phyloP scores from a whole-genome alignment of 2,329 filamentous ascomycete genomes.

The Peltaster fructicola region DNA sequence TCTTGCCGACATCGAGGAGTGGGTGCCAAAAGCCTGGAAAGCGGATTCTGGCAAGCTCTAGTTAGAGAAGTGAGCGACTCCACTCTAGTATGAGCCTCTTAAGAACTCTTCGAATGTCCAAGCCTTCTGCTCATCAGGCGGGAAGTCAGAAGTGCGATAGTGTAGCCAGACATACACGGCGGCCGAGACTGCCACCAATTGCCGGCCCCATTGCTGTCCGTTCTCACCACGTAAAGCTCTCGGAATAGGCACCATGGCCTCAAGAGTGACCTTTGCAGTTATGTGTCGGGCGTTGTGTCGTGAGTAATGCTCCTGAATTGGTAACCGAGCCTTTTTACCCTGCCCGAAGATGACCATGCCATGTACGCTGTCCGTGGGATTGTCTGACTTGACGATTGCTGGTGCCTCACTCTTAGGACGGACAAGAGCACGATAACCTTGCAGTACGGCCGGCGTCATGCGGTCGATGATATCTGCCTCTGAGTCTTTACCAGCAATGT shows the following conservation, averaged over 20 bases:
- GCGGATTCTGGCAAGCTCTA: slow-evolving; percentile 3
- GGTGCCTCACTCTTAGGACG: slow-evolving; percentile 8
- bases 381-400: slow-evolving; percentile 8
- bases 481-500: slow-evolving; percentile 13
- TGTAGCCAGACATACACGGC: no score
- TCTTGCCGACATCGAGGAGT: slow-evolving; percentile 18
- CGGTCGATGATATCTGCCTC: slow-evolving; percentile 8
- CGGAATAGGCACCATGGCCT: slow-evolving; percentile 6
- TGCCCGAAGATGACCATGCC: slow-evolving; percentile 15
- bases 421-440: slow-evolving; percentile 9
- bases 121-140: no score
- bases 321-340: slow-evolving; percentile 6
- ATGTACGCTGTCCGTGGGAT: slow-evolving; percentile 9
- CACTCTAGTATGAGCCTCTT: no score
- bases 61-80: slow-evolving; percentile 2
- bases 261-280: slow-evolving; percentile 9
- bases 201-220: no score
- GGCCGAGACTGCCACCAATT: no score
- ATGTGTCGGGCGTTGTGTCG: slow-evolving; percentile 5
- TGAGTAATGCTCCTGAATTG: slow-evolving; percentile 14
- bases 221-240: no score
- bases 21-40: slow-evolving; percentile 16
- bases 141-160: no score
- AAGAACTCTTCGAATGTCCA: no score
- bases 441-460: slow-evolving; percentile 15